These are phyloP conservation scores for Saccharomyces hybrid DNA, from an alignment of 1,139 yeast genomes.

Conservation along the genomic window DNA sequence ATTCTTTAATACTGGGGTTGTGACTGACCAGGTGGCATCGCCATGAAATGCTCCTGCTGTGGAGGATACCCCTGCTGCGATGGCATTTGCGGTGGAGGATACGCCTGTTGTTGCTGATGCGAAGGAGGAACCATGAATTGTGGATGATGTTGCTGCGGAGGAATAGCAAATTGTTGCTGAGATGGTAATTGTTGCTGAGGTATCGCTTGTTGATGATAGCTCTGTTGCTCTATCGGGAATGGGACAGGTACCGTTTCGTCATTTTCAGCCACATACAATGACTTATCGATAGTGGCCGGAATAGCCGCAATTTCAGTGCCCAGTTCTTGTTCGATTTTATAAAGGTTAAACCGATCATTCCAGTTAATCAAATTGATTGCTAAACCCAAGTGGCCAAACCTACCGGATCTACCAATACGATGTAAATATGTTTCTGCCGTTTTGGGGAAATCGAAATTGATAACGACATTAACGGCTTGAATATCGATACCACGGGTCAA, in stretches of 20 bases:
- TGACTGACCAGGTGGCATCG: constrained; percentile 3
- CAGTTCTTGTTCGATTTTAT: constrained; percentile 92
- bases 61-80: constrained; percentile 11
- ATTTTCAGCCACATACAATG: constrained; percentile 82
- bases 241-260: constrained; percentile 77
- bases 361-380: constrained; percentile 95
- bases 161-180: constrained; percentile 16
- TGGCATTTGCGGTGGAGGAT: constrained; percentile 9
- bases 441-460: constrained; percentile 97
- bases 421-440: constrained; percentile 96
- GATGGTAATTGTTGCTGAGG: constrained; percentile 10
- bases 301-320: constrained; percentile 97
- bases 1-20: constrained; percentile 8
- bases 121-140: constrained; percentile 12
- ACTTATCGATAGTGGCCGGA: constrained; percentile 82
- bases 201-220: constrained; percentile 14
- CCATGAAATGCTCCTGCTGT: constrained; percentile 7
- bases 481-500: constrained; percentile 98
- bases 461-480: constrained; percentile 96
- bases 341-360: constrained; percentile 90
- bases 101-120: constrained; percentile 6
- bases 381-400: constrained; percentile 96
- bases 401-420: constrained; percentile 98
- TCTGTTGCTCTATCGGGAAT: constrained; percentile 50
- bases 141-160: constrained; percentile 19